Evolutionary conservation across 441 rosid species (phyloP), one percentile per base, ranked within the genome.

Genomic region (Francoa sonchifolia): DNA sequence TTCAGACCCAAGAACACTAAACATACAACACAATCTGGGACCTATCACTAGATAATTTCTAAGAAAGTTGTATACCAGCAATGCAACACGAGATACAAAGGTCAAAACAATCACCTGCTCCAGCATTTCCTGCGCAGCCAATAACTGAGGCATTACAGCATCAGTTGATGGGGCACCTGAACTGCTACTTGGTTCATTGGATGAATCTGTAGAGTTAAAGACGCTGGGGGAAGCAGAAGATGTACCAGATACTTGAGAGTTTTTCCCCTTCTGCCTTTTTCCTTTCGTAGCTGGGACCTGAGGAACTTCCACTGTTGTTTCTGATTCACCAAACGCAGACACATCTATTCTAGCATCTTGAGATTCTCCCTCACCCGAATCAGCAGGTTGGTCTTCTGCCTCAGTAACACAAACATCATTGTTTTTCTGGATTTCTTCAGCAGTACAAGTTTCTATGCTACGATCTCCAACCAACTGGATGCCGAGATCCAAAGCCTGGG

Each of bases 401-500:
- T 40, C 67, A 28, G 44, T 39, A 49, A 48, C 50, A 53, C 57
- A 44, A 27, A 38, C 52, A 27, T 47, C 57, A 53, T 47, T 48
- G 49, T 34, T 54, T 45, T 35, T 68, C 32, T 29, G 57, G 45
- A 55, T 41, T 47, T 45, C 69, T 33, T 58, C 67, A 42, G 39
- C 38, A 35, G 32, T 47, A 57, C 42, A 56, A 35, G 31, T 59
- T 44, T 58, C 65, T 14, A 38, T 47, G 31, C 61, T 31, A 30
- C 47, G 58, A 35, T 67, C 77, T 53, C 63, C 64, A 7, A 61
- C 66, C 70, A 67, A 58, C 58, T 61, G 71, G 50, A 71, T 61
- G 71, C 77, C 48, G 31, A 72, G 67, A 65, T 62, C 63, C 0
- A 74, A 67, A 14, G 77, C 74, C 61, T 72, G 77, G 36, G 74